Conservation (phyloP, 1,284 basidiomycete genomes). For the Naganishia sp. region DNA sequence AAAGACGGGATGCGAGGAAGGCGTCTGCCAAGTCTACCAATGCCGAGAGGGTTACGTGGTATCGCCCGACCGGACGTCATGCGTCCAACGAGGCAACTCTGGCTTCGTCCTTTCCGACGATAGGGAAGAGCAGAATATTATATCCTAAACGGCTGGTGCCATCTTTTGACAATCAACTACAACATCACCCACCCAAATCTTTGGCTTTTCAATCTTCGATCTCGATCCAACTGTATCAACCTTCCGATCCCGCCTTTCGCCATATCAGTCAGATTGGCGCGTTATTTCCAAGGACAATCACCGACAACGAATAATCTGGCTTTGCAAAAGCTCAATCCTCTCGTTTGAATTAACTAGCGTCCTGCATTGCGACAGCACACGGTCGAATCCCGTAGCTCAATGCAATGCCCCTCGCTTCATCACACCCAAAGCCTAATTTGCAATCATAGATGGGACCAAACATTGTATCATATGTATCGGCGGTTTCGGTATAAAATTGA, state of each 20-base stretch:
- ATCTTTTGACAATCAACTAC: background rate
- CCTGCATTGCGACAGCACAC: background rate
- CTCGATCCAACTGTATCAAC: slow-evolving; percentile 19
- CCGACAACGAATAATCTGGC: background rate
- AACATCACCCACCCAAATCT: background rate
- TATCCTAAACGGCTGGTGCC: background rate
- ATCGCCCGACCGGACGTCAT: slow-evolving; percentile 44
- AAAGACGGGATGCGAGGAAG: slow-evolving; percentile 49
- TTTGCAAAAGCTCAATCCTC: slow-evolving; percentile 14
- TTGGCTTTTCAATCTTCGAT: background rate
- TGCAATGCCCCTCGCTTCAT: no score
- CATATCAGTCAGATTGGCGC: background rate
- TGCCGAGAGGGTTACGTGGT: slow-evolving; percentile 53
- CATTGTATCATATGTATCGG: slow-evolving; percentile 21
- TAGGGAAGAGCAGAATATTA: background rate
- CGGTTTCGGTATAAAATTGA: background rate
- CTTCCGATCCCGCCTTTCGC: background rate
- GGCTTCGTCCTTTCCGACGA: slow-evolving; percentile 14
- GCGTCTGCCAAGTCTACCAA: slow-evolving; percentile 47
- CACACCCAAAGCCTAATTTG: background rate
- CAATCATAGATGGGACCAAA: slow-evolving; percentile 13
- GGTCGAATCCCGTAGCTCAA: background rate
- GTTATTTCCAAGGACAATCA: slow-evolving; percentile 16
- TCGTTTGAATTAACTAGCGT: slow-evolving; percentile 5
- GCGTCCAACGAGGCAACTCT: slow-evolving; percentile 37